Percentiles rank a stretch among this genome's conserved stretches.
phyloP scores from a whole-genome alignment of 2,329 filamentous ascomycete species.

The Cladosporium oxysporum region DNA sequence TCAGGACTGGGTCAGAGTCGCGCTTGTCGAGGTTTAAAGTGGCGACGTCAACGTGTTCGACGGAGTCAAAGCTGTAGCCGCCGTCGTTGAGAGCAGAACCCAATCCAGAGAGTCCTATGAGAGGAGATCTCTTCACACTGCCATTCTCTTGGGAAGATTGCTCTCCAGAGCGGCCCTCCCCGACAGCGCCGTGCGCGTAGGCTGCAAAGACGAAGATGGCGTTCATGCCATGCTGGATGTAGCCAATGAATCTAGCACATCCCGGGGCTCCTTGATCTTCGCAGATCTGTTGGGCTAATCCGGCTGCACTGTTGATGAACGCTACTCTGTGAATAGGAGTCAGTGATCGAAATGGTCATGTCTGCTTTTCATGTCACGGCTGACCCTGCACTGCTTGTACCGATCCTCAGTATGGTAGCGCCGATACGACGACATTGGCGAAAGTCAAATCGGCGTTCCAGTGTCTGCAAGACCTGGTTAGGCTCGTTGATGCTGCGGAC shows the following conservation, averaged over 20 bases:
- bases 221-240: neutral
- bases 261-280: neutral
- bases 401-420: neutral
- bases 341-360: neutral
- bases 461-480: neutral
- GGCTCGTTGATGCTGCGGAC: neutral
- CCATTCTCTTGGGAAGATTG: neutral
- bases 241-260: neutral
- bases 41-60: conserved; percentile 1
- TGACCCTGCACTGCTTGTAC: neutral
- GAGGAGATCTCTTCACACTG: neutral
- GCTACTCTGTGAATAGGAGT: neutral
- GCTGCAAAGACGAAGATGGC: neutral
- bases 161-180: neutral
- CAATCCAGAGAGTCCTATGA: neutral
- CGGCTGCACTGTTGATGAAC: neutral
- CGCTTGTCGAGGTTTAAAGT: neutral
- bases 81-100: neutral
- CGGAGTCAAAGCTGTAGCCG: neutral
- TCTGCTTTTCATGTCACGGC: neutral
- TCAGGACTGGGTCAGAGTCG: neutral
- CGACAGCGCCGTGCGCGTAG: neutral
- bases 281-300: neutral
- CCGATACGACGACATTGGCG: neutral
- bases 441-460: neutral